Evolutionary conservation across 1,284 basidiomycete species (phyloP), one percentile per base, ranked within the genome.

Genomic region (Sphaerobolus stellatus): DNA sequence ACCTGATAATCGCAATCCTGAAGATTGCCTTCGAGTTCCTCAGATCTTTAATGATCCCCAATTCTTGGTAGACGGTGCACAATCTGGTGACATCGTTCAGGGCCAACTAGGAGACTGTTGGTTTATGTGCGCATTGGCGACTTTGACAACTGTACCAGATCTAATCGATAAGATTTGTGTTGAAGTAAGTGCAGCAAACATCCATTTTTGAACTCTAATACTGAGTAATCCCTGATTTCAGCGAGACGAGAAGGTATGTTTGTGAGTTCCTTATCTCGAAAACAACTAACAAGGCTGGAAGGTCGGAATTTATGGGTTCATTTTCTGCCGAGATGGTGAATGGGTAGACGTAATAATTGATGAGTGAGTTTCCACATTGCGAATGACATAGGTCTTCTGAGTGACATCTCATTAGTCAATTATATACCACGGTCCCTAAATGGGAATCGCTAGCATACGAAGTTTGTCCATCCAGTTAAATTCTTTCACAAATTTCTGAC

Each of bases 251-350:
- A 56, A 59, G 44, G 59, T 58, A 36, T 11, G 14, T 46, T 29
- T 51, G 49, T 16, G n/a, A 13, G 33, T 34, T 18, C 16, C 47
- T 48, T 11, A 48, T 14, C 13, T 48, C 16, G 47, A n/a, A n/a
- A n/a, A n/a, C n/a, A n/a, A n/a, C n/a, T n/a, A n/a, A n/a, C n/a
- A n/a, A n/a, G n/a, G n/a, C n/a, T 46, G 11, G 11, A 11, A 72
- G 59, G 75, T 79, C 16, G 79, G 79, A 2, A 73, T 82, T 5
- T 82, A 82, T 60, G 80, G 80, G 4, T 80, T 80, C 61, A 75
- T 80, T 44, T 80, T 80, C 65, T 79, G 76, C 65, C 66, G 74
- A 16, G 76, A 80, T 55, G 66, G 61, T 36, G 61, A 59, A 29
- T 73, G 71, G 71, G 66, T 67, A 5, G 62, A 61, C 45, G 65